Conservation (phyloP, 1,139 yeast genomes). For the Protomyces inundatus region DNA sequence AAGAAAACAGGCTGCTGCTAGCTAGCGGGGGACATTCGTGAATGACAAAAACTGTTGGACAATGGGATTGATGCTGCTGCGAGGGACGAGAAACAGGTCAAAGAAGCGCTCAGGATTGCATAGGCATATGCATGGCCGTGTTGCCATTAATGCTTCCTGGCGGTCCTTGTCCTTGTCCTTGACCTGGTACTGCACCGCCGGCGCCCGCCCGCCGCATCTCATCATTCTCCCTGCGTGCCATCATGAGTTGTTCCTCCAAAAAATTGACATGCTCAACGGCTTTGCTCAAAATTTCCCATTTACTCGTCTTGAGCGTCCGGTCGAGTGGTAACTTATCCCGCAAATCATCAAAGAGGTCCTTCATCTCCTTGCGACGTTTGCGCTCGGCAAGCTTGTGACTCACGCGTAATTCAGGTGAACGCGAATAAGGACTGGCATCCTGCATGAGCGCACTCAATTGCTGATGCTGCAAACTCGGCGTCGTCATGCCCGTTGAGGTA, state of each 20-base stretch:
- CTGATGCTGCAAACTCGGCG: slow-evolving; percentile 8
- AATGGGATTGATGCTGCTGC: too few species aligned
- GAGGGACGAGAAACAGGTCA: too few species aligned
- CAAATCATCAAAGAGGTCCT: slow-evolving; percentile 33
- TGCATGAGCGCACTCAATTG: slow-evolving; percentile 8
- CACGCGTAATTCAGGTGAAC: slow-evolving; percentile 34
- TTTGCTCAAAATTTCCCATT: slow-evolving; percentile 34
- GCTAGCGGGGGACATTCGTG: too few species aligned
- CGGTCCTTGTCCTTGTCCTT: neutral
- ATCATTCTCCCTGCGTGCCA: slow-evolving; percentile 13
- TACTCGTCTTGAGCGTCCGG: slow-evolving; percentile 33
- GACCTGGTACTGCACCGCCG: neutral
- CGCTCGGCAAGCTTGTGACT: slow-evolving; percentile 35
- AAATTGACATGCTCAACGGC: slow-evolving; percentile 20
- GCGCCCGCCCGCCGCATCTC: slow-evolving; percentile 4
- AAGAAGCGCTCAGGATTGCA: neutral
- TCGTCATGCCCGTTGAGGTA: neutral
- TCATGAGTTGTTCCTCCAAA: slow-evolving; percentile 15
- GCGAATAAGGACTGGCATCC: slow-evolving; percentile 31
- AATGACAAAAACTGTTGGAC: too few species aligned
- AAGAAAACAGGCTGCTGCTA: too few species aligned
- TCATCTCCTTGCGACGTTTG: slow-evolving; percentile 34
- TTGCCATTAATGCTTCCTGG: neutral
- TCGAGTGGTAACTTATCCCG: slow-evolving; percentile 33
- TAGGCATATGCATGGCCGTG: neutral